These are phyloP conservation scores for Coprinopsis cinerea DNA, from an alignment of 768 basidiomycete genomes.

Conservation along the genomic window DNA sequence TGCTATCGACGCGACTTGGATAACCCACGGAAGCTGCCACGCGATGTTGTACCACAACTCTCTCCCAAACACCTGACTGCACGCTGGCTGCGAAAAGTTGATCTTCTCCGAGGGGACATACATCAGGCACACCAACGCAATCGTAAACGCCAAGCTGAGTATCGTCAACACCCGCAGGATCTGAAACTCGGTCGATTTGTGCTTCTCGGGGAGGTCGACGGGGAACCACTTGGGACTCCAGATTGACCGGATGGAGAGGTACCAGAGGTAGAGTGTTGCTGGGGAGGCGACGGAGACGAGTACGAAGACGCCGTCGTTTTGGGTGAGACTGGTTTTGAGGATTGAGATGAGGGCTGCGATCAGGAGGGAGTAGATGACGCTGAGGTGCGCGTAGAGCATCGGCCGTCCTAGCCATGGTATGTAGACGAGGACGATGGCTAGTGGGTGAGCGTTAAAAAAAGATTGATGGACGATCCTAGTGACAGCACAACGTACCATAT, in stretches of 20 bases:
- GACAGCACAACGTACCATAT: not conserved
- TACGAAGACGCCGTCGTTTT: conserved; percentile 8
- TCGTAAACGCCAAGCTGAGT: not conserved
- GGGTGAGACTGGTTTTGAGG: not conserved
- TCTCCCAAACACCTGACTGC: not conserved
- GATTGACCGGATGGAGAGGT: not conserved
- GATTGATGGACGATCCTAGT: too few relatives aligned
- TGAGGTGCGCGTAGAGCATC: conserved; percentile 6
- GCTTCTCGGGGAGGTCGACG: conserved; percentile 1
- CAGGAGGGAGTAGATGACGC: conserved; percentile 1
- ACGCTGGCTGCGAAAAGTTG: conserved; percentile 5
- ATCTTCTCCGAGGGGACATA: not conserved
- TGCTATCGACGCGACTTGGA: not conserved
- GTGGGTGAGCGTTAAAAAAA: not conserved
- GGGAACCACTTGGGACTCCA: conserved; percentile 4
- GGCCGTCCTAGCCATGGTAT: conserved; percentile 5
- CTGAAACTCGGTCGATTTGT: conserved; percentile 1
- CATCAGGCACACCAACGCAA: not conserved
- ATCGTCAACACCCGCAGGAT: not conserved
- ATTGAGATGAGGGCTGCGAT: conserved; percentile 4
- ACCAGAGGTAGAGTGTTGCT: conserved; percentile 7
- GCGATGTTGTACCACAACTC: conserved; percentile 5
- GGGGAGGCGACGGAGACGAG: conserved; percentile 1
- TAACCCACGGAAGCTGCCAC: conserved; percentile 1
- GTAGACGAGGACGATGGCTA: conserved; percentile 5